Base-by-base conservation (phyloP, 2,329 filamentous ascomycete species). In the Grosmannia clavigera region DNA sequence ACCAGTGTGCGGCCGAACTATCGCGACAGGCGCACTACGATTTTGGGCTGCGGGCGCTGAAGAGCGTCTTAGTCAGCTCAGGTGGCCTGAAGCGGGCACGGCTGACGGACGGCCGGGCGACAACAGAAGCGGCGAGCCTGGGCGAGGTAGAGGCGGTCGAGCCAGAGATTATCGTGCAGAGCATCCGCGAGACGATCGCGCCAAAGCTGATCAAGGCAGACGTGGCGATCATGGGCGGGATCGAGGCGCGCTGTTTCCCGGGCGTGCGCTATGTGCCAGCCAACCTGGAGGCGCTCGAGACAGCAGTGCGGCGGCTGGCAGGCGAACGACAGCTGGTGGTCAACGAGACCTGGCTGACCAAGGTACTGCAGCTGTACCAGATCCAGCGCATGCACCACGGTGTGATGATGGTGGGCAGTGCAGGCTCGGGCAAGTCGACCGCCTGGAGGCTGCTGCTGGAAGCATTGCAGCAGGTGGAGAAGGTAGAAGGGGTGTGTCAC, bases 391-490 rank as follows among this genome's bases (percentile, higher is more conserved):
- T 99, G 61, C 94, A 99, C 69, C 94, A 99, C 67, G 94, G 94
- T 86, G 94, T 99, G 33, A 99, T 99, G 95, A 97, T 99, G 94
- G 94, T 99, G 11, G 94, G 94, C 64, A 91, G 90, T 69, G 96
- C 95, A 35, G 94, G 95, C n/a, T 88, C 92, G 54, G 95, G 95
- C 70, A 99, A 99, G 75, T 96, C 94, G 50, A 85, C 88, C 1
- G 89, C 94, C 5, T 99, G 95, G 94, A 91, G 89, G 68, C 84
- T 95, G 51, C 79, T 99, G 58, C 81, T 99, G 25, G 88, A 95
- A 68, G 94, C 95, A 19, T 76, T 99, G 61, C 92, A 97, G 68
- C 85, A 88, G 67, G 89, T 95, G 16, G 94, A 99, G 71, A 86
- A 87, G 29, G 81, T 95, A 7, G 95, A 99, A 72, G 94, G 95